These are phyloP conservation scores for Phytophthora chlamydospora DNA, from an alignment of 352 stramenopile species.

Conservation along the genomic window DNA sequence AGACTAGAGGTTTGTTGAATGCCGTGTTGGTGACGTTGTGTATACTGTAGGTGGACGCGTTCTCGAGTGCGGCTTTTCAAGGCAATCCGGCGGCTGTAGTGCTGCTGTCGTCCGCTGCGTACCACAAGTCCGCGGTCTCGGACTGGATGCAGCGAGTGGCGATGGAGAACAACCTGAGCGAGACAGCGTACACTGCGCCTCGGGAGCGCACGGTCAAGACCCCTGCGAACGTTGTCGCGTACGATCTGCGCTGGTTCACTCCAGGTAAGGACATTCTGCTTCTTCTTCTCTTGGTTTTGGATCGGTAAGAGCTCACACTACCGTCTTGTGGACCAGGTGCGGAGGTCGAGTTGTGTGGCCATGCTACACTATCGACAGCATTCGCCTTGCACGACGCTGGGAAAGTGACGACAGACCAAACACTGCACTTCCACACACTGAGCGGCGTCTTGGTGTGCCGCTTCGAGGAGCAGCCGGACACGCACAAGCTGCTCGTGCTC, in stretches of 20 bases:
- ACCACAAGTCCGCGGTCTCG: conserved; percentile 29
- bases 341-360: conserved; percentile 92
- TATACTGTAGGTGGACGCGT: conserved; percentile 64
- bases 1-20: neutral
- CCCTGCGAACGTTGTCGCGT: conserved; percentile 29
- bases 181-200: conserved; percentile 90
- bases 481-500: conserved; percentile 42
- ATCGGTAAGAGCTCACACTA: neutral
- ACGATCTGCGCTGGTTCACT: conserved; percentile 70
- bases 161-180: conserved; percentile 92
- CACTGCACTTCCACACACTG: conserved; percentile 78
- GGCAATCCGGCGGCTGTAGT: conserved; percentile 94
- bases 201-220: conserved; percentile 12
- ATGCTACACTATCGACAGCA: conserved; percentile 90
- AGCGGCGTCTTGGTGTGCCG: conserved; percentile 54
- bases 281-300: conserved; percentile 5
- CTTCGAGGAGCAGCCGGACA: conserved; percentile 26
- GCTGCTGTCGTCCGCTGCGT: conserved; percentile 47
- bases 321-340: conserved; percentile 13
- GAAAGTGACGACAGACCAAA: conserved; percentile 36
- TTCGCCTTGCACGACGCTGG: conserved; percentile 73
- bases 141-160: conserved; percentile 81
- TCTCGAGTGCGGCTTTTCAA: conserved; percentile 64
- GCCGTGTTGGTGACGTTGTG: neutral
- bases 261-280: conserved; percentile 37